Percentiles rank a stretch among this genome's conserved stretches.
Conservation (phyloP, 2,329 filamentous ascomycete species). For the Fusarium verrucosum region DNA sequence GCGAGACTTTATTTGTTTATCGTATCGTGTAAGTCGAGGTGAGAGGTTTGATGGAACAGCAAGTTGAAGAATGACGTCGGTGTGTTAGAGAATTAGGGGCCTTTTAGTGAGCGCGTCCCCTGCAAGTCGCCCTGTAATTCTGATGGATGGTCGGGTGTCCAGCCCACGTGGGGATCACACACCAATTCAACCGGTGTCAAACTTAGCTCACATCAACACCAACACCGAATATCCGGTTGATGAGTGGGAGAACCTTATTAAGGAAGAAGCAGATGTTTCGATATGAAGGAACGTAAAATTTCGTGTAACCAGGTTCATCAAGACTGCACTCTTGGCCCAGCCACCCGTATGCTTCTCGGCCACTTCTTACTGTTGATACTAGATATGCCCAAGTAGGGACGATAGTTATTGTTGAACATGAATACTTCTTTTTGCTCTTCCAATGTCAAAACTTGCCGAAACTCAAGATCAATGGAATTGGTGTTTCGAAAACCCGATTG, state of each 20-base stretch:
- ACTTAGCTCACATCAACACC: neutral
- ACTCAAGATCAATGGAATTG: too few species aligned
- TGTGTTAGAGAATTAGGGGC: neutral
- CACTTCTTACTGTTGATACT: too few species aligned
- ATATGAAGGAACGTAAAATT: too few species aligned
- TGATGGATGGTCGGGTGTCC: conserved; percentile 1
- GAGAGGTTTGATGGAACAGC: conserved; percentile 2
- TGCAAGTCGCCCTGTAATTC: neutral
- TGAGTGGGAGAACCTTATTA: neutral
- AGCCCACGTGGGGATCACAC: neutral
- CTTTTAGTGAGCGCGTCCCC: neutral
- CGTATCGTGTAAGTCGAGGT: conserved; percentile 15
- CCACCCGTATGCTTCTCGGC: too few species aligned
- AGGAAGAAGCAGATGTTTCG: too few species aligned
- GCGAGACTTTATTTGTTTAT: conserved; percentile 15
- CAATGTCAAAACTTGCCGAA: too few species aligned
- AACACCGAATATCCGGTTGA: neutral
- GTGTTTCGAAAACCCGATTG: too few species aligned
- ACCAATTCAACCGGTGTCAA: neutral
- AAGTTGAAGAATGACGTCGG: conserved; percentile 12
- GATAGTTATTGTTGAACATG: too few species aligned
- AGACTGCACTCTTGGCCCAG: too few species aligned
- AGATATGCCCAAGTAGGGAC: too few species aligned
- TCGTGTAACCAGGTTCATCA: neutral
- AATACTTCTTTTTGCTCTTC: too few species aligned